phyloP scores from a whole-genome alignment of 495 filamentous ascomycete species.

The Penicillium taxi region DNA sequence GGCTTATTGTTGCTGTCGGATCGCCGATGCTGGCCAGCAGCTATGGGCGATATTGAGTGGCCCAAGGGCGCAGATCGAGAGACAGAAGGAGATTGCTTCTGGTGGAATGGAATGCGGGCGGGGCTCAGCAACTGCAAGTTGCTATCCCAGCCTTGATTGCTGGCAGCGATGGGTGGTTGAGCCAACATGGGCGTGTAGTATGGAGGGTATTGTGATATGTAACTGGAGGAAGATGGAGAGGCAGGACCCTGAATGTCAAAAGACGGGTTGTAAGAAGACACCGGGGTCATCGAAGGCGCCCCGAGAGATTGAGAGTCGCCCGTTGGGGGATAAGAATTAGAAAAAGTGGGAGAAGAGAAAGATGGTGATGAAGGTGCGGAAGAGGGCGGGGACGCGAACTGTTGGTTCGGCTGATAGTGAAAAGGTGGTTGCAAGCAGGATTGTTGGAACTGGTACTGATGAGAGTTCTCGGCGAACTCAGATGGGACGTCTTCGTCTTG shows the following conservation, averaged over 20 bases:
- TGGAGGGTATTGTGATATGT: conserved; percentile 25
- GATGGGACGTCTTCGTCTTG: conserved; percentile 40
- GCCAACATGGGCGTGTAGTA: conserved; percentile 39
- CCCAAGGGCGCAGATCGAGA: conserved; percentile 26
- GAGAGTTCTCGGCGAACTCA: conserved; percentile 26
- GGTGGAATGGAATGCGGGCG: conserved; percentile 29
- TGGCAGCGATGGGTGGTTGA: conserved; percentile 28
- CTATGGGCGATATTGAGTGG: too few species aligned
- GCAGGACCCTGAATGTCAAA: conserved; percentile 29
- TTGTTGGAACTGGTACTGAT: conserved; percentile 20
- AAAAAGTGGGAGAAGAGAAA: conserved; percentile 38
- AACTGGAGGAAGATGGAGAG: conserved; percentile 22
- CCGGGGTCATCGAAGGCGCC: conserved; percentile 43
- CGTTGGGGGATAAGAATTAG: conserved; percentile 25
- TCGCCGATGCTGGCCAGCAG: conserved; percentile 23
- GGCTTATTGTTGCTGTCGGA: conserved; percentile 36
- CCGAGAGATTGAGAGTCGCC: conserved; percentile 32
- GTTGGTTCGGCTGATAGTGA: conserved; percentile 25
- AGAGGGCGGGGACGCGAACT: conserved; percentile 37
- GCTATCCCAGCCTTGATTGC: conserved; percentile 36
- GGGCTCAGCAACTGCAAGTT: conserved; percentile 36
- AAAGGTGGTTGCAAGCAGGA: conserved; percentile 32
- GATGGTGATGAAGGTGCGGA: conserved; percentile 35
- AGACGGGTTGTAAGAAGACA: conserved; percentile 38
- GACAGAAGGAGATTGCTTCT: conserved; percentile 29